Conservation (phyloP, 805 yeast genomes). For the Candida argentea region DNA sequence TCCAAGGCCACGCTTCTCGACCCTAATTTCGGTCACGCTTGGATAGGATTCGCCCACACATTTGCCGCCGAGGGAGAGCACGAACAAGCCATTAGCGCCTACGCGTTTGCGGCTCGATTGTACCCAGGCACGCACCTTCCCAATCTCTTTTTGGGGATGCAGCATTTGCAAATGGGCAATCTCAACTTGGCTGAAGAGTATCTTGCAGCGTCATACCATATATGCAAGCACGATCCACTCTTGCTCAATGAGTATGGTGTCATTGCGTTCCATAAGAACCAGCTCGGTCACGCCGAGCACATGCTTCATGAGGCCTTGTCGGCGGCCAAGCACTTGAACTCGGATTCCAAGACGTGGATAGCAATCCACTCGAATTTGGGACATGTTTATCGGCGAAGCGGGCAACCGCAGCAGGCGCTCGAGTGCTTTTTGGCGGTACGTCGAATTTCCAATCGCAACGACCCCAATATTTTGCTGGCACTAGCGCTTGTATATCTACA, state of each 20-base stretch:
- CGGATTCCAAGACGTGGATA: constrained; percentile 76
- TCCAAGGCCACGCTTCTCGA: constrained; percentile 81
- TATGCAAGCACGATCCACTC: constrained; percentile 81
- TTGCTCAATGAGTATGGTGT: constrained; percentile 90
- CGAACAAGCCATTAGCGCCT: constrained; percentile 95
- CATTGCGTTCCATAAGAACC: constrained; percentile 67
- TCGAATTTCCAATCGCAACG: constrained; percentile 57
- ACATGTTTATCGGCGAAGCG: constrained; percentile 70
- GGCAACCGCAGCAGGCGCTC: constrained; percentile 55
- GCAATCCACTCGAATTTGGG: constrained; percentile 83
- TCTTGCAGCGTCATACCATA: constrained; percentile 58
- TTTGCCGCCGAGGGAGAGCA: constrained; percentile 98
- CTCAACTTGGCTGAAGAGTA: constrained; percentile 80
- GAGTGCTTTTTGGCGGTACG: constrained; percentile 69
- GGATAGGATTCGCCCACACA: constrained; percentile 98
- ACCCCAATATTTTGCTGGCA: constrained; percentile 65
- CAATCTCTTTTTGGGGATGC: constrained; percentile 88
- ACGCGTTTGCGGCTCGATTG: constrained; percentile 87
- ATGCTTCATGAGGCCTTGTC: constrained; percentile 62
- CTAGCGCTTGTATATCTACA: constrained; percentile 77
- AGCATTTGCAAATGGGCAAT: constrained; percentile 82
- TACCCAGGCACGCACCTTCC: constrained; percentile 91
- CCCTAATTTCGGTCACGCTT: constrained; percentile 88
- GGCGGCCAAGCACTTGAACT: constrained; percentile 57
- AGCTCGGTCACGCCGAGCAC: constrained; percentile 57